phyloP scores from a whole-genome alignment of 1,139 yeast genomes.

The Diutina catenulata region DNA sequence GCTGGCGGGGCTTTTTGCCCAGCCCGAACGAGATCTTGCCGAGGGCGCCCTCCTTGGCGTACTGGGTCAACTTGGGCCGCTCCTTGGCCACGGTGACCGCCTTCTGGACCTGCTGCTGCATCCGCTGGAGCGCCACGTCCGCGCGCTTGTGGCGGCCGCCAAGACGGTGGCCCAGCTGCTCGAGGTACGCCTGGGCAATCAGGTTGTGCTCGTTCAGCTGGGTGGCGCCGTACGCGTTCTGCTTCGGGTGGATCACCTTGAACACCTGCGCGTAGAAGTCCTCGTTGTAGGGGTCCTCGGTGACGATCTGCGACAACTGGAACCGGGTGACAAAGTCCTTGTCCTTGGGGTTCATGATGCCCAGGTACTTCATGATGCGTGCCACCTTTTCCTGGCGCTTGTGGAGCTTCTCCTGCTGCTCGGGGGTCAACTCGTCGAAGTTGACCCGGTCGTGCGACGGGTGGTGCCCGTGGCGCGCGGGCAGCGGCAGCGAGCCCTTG shows the following conservation, averaged over 20 bases:
- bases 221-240: slow-evolving; percentile 15
- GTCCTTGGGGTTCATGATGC: slow-evolving; percentile 94
- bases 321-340: slow-evolving; percentile 90
- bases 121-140: slow-evolving; percentile 91
- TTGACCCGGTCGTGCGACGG: slow-evolving; percentile 9
- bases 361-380: slow-evolving; percentile 72
- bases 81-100: slow-evolving; percentile 94
- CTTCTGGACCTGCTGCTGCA: slow-evolving; percentile 97
- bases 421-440: slow-evolving; percentile 22
- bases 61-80: slow-evolving; percentile 63
- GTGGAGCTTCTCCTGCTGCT: slow-evolving; percentile 42
- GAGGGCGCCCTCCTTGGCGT: slow-evolving; percentile 77
- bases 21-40: slow-evolving; percentile 78
- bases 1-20: slow-evolving; percentile 84
- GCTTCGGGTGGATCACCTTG: slow-evolving; percentile 65
- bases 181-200: slow-evolving; percentile 90
- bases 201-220: slow-evolving; percentile 35
- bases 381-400: slow-evolving; percentile 72
- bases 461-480: slow-evolving; percentile 18
- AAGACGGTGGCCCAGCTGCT: slow-evolving; percentile 83
- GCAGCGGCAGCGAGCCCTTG: slow-evolving; percentile 9
- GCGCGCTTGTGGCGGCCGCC: slow-evolving; percentile 85
- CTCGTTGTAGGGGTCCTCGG: slow-evolving; percentile 95
- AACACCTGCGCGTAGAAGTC: slow-evolving; percentile 94
- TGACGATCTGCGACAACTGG: slow-evolving; percentile 89